These are phyloP conservation scores for Globisporangium paddicum DNA, from an alignment of 352 stramenopile species.

Conservation along the genomic window DNA sequence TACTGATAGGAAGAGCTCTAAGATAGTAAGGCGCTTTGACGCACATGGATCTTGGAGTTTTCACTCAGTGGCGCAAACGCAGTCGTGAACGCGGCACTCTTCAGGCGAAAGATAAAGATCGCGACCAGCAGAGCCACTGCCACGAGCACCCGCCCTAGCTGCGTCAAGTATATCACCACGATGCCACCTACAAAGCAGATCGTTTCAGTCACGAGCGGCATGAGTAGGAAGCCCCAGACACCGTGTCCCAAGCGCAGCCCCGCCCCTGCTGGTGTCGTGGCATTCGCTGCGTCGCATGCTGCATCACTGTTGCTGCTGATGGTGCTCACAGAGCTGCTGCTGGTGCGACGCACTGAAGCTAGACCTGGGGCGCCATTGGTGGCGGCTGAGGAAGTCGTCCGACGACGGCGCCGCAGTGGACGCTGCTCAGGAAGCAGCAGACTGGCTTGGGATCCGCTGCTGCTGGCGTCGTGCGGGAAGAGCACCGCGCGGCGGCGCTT, in stretches of 20 bases:
- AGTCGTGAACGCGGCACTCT: slow-evolving; percentile 24
- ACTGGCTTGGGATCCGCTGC: background rate
- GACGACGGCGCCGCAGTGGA: background rate
- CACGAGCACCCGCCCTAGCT: slow-evolving; percentile 11
- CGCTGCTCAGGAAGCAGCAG: slow-evolving; percentile 2
- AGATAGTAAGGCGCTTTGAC: too few species aligned
- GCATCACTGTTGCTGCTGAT: background rate
- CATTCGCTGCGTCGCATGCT: background rate
- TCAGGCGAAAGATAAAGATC: slow-evolving; percentile 35
- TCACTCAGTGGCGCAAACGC: slow-evolving; percentile 23
- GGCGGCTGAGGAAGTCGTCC: background rate
- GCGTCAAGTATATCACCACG: slow-evolving; percentile 19
- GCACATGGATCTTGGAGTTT: slow-evolving; percentile 28
- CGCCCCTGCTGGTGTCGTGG: background rate
- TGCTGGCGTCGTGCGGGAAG: background rate
- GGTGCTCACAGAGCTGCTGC: background rate
- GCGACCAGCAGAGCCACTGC: slow-evolving; percentile 22
- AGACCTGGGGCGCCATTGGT: background rate
- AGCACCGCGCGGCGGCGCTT: slow-evolving; percentile 15
- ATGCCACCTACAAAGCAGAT: slow-evolving; percentile 24
- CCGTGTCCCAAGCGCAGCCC: slow-evolving; percentile 28
- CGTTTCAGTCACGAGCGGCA: slow-evolving; percentile 27
- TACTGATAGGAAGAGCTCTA: too few species aligned
- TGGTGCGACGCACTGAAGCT: background rate
- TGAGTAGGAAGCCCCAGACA: slow-evolving; percentile 23